Conservation (phyloP, 805 yeast genomes). For the Sugiyamaella chiloensis region DNA sequence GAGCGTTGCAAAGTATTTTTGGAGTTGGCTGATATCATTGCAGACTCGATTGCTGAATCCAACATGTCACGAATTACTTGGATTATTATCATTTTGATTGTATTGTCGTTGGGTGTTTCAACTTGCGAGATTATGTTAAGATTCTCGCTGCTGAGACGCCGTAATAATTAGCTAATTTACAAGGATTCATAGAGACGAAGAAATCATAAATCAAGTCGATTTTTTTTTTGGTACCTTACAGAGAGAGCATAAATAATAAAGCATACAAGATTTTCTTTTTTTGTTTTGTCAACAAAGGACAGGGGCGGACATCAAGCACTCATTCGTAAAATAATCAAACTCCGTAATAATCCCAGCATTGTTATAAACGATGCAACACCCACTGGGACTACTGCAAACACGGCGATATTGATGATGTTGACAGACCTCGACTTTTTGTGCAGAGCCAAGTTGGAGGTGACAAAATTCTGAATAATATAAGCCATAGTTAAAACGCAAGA, state of each 20-base stretch:
- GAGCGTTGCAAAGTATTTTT: constrained; percentile 91
- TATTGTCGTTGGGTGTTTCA: constrained; percentile 74
- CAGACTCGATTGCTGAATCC: constrained; percentile 90
- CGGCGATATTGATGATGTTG: constrained; percentile 83
- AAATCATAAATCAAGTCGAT: no score
- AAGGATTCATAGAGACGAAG: no score
- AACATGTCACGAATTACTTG: constrained; percentile 89
- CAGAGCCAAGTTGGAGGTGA: constrained; percentile 57
- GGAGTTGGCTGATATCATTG: constrained; percentile 88
- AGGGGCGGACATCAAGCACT: constrained; percentile 35
- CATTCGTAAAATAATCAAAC: constrained; percentile 68
- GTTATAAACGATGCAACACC: constrained; percentile 93
- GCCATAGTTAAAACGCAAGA: constrained; percentile 77
- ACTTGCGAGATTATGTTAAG: constrained; percentile 64
- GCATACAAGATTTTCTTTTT: no score
- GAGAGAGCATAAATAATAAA: no score
- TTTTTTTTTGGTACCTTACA: no score
- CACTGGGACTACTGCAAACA: constrained; percentile 97
- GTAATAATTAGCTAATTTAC: no score
- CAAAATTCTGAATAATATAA: constrained; percentile 82
- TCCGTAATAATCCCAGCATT: constrained; percentile 78
- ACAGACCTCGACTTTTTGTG: constrained; percentile 60
- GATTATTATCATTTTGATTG: constrained; percentile 81
- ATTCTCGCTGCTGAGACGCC: constrained; percentile 40
- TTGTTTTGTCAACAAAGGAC: neutral